Base-by-base conservation (phyloP, 2,329 filamentous ascomycete species). In the Verticillium zaregamsianum region DNA sequence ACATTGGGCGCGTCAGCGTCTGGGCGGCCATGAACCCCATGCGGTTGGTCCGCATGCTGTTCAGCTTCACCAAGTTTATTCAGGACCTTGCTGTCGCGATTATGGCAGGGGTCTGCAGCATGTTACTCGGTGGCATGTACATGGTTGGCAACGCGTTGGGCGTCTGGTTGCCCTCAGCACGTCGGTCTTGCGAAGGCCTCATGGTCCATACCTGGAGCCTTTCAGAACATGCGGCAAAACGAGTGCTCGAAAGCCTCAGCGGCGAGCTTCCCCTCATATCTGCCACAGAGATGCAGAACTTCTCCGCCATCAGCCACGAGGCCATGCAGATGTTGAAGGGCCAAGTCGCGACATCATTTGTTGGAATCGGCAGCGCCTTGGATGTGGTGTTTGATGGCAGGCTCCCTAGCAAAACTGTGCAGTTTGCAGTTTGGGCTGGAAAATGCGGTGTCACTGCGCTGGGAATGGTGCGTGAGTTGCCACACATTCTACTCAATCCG, bases 1-100 rank as follows among this genome's bases (percentile, higher is more conserved):
- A 97, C 61, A 88, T 93, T 71, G 95, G 95, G 15, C 93, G 96
- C 66, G 80, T 96, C 31, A 87, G 91, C 5, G 82, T 98, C 54
- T 88, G 94, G 72, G 80, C 93, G 58, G 73, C 94, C 28, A 92
- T 91, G 14, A 92, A 93, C 66, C 94, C 94, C 2, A 78, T 92
- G 72, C 84, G 92, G 15, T 87, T 94, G 4, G 78, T 96, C 25
- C 86, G 87, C 57, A 81, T 93, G 49, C 72, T 93, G 11, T 91
- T 93, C 54, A 85, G 87, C 60, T 73, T 88, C 49, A 90, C 90
- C n/a, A 93, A 93, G 69, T 81, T 96, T 55, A 74, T 93, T 33
- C 90, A 96, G 64, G 94, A 98, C 71, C 77, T 86, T 5, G 82
- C 83, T 3, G 82, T 95, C n/a, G 83, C 91, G 45, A 70, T 86